These are phyloP conservation scores for Fusarium denticulatum DNA, from an alignment of 2,329 filamentous ascomycete species.

Conservation along the genomic window DNA sequence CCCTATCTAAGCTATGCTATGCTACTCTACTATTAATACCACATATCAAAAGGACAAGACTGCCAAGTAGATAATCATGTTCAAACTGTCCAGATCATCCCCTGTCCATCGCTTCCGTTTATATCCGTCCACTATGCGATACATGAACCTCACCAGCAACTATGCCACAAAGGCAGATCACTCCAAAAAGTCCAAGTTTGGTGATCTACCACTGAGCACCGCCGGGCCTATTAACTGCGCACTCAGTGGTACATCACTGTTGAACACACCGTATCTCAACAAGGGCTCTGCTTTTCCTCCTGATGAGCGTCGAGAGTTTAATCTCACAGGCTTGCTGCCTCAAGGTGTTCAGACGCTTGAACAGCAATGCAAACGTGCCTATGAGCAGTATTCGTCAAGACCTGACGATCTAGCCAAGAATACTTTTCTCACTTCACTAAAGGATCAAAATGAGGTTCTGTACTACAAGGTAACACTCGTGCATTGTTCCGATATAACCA, in stretches of 20 bases:
- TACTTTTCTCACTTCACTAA: constrained; percentile 85
- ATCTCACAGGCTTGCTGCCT: constrained; percentile 78
- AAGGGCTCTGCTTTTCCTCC: constrained; percentile 82
- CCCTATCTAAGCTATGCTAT: not conserved
- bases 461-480: constrained; percentile 73
- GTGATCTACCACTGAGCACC: constrained; percentile 49
- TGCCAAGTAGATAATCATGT: constrained; percentile 8
- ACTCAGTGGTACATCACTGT: constrained; percentile 48
- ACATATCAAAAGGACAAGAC: not conserved
- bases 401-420: constrained; percentile 80
- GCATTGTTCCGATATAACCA: not conserved
- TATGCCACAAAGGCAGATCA: constrained; percentile 23
- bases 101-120: not conserved
- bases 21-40: not conserved
- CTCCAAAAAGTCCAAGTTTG: constrained; percentile 44
- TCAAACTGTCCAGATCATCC: constrained; percentile 2
- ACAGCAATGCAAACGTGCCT: constrained; percentile 79
- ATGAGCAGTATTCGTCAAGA: constrained; percentile 77
- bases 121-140: not conserved
- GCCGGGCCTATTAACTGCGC: constrained; percentile 50
- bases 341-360: constrained; percentile 77
- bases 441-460: constrained; percentile 85
- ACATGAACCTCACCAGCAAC: not conserved
- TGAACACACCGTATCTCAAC: constrained; percentile 66
- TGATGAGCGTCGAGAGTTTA: constrained; percentile 75